These are phyloP conservation scores for Cladosporium sphaerospermum DNA, from an alignment of 2,329 filamentous ascomycete genomes.

Conservation along the genomic window DNA sequence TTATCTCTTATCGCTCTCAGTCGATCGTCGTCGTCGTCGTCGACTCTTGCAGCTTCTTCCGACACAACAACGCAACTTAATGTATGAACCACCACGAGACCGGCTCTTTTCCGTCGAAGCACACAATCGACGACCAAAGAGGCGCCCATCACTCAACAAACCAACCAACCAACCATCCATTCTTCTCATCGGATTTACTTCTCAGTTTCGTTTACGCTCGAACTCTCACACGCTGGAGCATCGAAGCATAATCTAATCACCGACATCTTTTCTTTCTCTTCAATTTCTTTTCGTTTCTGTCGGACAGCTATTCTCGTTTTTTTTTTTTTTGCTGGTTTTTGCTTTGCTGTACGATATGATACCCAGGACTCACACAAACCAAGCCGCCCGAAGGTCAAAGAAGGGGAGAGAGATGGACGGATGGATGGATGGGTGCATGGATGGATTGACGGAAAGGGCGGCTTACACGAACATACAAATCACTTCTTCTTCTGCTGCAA, in stretches of 20 bases:
- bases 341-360: constrained; percentile 14
- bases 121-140: no score
- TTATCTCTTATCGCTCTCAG: background rate
- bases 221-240: no score
- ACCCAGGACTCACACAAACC: constrained; percentile 8
- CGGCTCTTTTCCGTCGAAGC: background rate
- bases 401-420: background rate
- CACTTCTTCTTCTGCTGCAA: no score
- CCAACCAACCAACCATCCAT: no score
- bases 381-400: no score
- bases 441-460: no score
- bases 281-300: background rate
- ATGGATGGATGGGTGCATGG: background rate
- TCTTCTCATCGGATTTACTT: no score
- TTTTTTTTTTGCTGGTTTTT: background rate
- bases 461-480: no score
- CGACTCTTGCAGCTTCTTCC: background rate
- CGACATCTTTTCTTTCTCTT: constrained; percentile 12
- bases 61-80: background rate
- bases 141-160: no score
- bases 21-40: background rate
- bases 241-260: constrained; percentile 2
- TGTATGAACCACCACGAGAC: constrained; percentile 9
- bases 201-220: no score
- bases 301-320: background rate